Evolutionary conservation across 176 grass and related monocot species (phyloP), one percentile per base, ranked within the genome.

Genomic region (Avena insularis): DNA sequence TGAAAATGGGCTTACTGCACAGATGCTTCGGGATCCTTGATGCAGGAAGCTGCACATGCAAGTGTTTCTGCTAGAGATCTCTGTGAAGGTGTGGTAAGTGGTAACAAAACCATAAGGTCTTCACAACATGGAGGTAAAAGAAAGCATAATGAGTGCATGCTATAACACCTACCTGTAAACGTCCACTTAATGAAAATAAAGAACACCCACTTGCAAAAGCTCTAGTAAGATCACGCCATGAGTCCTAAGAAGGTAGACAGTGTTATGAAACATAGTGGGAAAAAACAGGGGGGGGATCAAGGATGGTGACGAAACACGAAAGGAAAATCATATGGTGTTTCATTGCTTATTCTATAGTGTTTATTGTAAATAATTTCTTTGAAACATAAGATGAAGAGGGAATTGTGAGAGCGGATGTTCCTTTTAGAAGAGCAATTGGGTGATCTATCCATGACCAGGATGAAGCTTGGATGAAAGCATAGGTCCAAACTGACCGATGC

Each of bases 31-130:
- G 89, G 87, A 94, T 96, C 96, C 90, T 98, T 96, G 79, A 94
- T 87, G 89, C 90, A 91, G 80, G 92, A 92, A 77, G 93, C 96
- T 90, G 93, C 92, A 91, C 90, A 92, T 43, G 93, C 89, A 87
- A 98, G 93, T 87, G 92, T 98, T 88, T 98, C 93, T 78, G 96
- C 92, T 87, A 98, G 93, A 90, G 96, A 94, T 79, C 96, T 93
- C 96, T 98, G 85, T 72, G 60, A 61, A 81, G 68, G 6, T 27
- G 71, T 74, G n/a, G 21, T 54, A 84, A 68, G 66, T 48, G 56
- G 36, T 81, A 82, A 88, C 25, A 80, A 80, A 87, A 87, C 48
- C 48, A 76, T 74, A 78, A 83, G n/a, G 45, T 51, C 27, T 84
- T 82, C n/a, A 35, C 15, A 84, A 19, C 65, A 79, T 87, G 16